Conservation (phyloP, 2,329 filamentous ascomycete species). For the Diaporthe batatas region DNA sequence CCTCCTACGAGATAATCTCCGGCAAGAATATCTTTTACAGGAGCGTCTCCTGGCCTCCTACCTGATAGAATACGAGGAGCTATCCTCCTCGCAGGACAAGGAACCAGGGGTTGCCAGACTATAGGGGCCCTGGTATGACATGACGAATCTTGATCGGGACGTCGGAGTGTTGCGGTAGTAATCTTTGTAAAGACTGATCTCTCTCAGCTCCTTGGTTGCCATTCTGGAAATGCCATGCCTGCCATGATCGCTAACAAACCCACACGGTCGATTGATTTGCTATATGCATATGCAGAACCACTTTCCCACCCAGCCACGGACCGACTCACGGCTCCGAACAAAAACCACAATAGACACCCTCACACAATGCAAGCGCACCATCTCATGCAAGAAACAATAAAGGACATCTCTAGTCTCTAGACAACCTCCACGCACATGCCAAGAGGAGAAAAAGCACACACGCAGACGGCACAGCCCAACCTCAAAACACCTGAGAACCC, state of each 20-base stretch:
- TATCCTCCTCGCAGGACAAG: too few relatives aligned
- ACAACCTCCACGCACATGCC: conserved; percentile 4
- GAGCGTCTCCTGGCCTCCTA: too few relatives aligned
- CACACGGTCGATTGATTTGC: background rate
- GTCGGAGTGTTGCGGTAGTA: too few relatives aligned
- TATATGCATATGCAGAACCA: conserved; percentile 3
- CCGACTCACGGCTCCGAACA: background rate
- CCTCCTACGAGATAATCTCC: too few relatives aligned
- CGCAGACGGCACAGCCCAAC: background rate
- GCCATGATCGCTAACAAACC: background rate
- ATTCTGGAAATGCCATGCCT: background rate
- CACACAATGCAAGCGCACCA: conserved; percentile 28
- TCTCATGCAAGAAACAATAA: conserved; percentile 14
- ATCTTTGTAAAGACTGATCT: background rate
- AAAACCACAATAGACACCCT: background rate
- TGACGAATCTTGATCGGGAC: too few relatives aligned
- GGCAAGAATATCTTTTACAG: too few relatives aligned
- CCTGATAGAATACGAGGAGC: too few relatives aligned
- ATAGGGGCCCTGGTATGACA: too few relatives aligned
- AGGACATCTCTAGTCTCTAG: conserved; percentile 12
- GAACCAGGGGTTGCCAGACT: too few relatives aligned
- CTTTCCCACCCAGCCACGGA: background rate
- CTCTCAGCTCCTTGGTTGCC: background rate
- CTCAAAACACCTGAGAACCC: conserved; percentile 7
- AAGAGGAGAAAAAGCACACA: background rate